These are phyloP conservation scores for Neurospora pannonica DNA, from an alignment of 495 filamentous ascomycete species.

Conservation along the genomic window DNA sequence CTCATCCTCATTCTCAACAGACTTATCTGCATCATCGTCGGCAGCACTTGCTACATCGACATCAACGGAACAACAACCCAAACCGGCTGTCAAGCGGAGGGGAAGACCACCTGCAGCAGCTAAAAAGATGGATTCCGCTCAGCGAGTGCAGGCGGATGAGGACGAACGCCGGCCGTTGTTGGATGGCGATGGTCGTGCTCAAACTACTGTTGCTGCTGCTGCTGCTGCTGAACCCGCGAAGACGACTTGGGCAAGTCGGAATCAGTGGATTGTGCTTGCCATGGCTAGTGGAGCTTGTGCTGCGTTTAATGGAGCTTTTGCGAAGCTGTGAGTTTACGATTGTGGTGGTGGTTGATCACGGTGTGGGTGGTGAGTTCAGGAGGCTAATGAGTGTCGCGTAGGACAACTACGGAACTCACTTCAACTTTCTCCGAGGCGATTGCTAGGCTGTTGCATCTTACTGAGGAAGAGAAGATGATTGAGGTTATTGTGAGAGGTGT, in stretches of 20 bases:
- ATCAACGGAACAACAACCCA: neutral
- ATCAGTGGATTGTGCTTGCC: conserved; percentile 73
- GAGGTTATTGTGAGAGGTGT: conserved; percentile 62
- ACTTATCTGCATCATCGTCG: neutral
- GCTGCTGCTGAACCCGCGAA: neutral
- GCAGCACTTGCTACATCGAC: neutral
- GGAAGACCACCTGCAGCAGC: neutral
- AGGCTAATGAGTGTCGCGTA: conserved; percentile 18
- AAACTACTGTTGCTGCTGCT: neutral
- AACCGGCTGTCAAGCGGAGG: neutral
- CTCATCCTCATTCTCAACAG: neutral
- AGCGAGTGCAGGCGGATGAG: neutral
- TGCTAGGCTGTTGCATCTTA: conserved; percentile 50
- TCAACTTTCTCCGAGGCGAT: conserved; percentile 55
- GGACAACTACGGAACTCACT: conserved; percentile 80
- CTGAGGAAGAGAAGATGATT: conserved; percentile 41
- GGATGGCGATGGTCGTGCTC: neutral
- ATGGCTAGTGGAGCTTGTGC: conserved; percentile 82
- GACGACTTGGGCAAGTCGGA: conserved; percentile 25
- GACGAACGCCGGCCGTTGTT: conserved; percentile 16
- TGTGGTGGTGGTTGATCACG: neutral
- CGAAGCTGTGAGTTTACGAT: conserved; percentile 63
- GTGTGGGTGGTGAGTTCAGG: neutral
- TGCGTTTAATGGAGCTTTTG: conserved; percentile 90
- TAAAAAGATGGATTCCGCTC: neutral